phyloP scores from a whole-genome alignment of 495 filamentous ascomycete genomes.

The Filosporella fistucella region DNA sequence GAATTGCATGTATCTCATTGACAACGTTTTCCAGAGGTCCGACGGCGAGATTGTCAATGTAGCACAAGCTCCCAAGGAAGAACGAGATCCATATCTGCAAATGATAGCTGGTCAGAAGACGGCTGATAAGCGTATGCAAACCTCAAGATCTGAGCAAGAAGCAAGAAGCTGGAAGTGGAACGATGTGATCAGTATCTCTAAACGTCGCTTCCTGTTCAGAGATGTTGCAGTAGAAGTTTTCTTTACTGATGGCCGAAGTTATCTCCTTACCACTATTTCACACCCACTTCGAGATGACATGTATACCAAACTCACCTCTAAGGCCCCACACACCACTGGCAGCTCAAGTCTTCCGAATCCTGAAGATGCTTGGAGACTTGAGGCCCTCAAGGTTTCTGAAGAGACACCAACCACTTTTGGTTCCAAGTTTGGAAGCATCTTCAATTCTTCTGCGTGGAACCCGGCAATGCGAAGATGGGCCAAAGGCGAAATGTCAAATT shows the following conservation, averaged over 20 bases:
- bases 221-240: constrained; percentile 95
- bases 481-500: constrained; percentile 94
- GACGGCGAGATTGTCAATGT: constrained; percentile 97
- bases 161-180: constrained; percentile 90
- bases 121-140: constrained; percentile 44
- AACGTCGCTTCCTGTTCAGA: constrained; percentile 89
- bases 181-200: constrained; percentile 94
- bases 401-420: constrained; percentile 74
- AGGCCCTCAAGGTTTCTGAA: constrained; percentile 76
- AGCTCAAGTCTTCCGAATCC: constrained; percentile 45
- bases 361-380: constrained; percentile 80
- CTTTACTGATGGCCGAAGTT: constrained; percentile 94
- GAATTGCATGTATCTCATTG: constrained; percentile 85
- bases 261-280: constrained; percentile 79
- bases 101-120: constrained; percentile 82
- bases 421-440: constrained; percentile 91
- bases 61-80: constrained; percentile 85
- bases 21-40: constrained; percentile 88
- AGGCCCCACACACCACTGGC: constrained; percentile 70
- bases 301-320: constrained; percentile 63
- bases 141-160: constrained; percentile 60
- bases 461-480: constrained; percentile 89
- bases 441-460: constrained; percentile 68
- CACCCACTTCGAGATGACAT: constrained; percentile 70
- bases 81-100: constrained; percentile 90